Base-by-base conservation (phyloP, 2,329 filamentous ascomycete genomes). In the Hymenoscyphus repandus region DNA sequence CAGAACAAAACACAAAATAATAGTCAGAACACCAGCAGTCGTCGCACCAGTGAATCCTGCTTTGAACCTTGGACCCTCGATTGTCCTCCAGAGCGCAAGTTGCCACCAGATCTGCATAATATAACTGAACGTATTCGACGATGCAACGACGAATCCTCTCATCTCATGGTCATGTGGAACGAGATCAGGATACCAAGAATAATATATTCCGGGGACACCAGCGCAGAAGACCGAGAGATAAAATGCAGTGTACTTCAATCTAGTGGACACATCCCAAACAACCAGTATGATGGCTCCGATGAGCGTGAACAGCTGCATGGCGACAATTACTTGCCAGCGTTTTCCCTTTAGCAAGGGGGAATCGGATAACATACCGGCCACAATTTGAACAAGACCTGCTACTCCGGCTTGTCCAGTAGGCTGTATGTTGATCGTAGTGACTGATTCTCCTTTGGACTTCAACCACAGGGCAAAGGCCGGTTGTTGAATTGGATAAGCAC, bases 151-250 rank as follows among this genome's bases (percentile, higher is more conserved):
- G 27, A 61, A 59, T 0, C 56, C 58, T 46, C 59, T 49, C 62
- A 64, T 64, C 49, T 58, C 59, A 34, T 61, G 57, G 15, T 60
- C 59, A 15, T 57, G 53, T 7, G 54, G 57, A 49, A 64, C 62
- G 27, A 62, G 41, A 13, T 62, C 59, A 6, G 60, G 59, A 27
- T 57, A 62, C 64, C 64, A 67, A 2, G 64, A 62, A 53, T 67
- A 68, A 18, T 51, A 54, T 12, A 67, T 65, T 9, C 64, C 64
- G 0, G 64, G 65, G 1, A 65, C 62, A 56, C 64, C 65, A 34
- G 62, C 64, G 2, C 59, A 64, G 36, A 65, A 62, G 11, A 63
- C 62, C 7, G 62, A 59, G n/a, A 64, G 57, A 47, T 67, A 67
- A 44, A 64, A 67, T 3, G 64, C 65, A 20, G 57, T 42, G 52